Evolutionary conservation across 179 eudicot species (phyloP), one percentile per base, ranked within the genome.

Genomic region (Spinacia oleracea): DNA sequence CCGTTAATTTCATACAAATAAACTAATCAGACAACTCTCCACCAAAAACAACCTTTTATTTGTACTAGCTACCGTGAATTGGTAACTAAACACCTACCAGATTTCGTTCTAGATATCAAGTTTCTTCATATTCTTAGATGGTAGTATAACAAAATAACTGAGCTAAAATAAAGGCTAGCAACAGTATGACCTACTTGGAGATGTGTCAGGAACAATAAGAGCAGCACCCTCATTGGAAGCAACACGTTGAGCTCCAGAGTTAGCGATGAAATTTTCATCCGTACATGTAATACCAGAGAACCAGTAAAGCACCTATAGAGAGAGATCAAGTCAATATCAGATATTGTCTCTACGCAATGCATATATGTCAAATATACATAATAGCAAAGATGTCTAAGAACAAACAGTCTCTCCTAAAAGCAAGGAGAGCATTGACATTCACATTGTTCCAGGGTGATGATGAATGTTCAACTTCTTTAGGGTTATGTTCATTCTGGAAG

Each of bases 201-300:
- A 96, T 65, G 98, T 96, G 74, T 94, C 99, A 29, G 98, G 97
- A 48, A 83, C 90, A 82, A 96, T 83, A 76, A 96, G 82, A 77
- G 95, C 98, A 76, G 94, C 69, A 45, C 97, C 98, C 86, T 92
- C 98, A 72, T 65, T 85, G 1, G 98, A 90, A 84, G 98, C 99
- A 81, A 83, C 86, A 79, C 97, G 98, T 72, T 96, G 99, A 75
- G 99, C 99, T 79, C 99, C 99, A 76, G 99, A 91, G 70, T 96
- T 96, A 45, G 18, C 35, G 9, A 96, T 96, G 83, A 96, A 96
- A 84, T 96, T 96, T 87, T 96, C 99, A 63, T 96, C 99, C 0
- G 92, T 88, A 87, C 99, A 96, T 75, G 92, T 81, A 59, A 96
- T 91, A 53, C 99, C 99, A 81, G 99, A 96, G 38, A 96, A 89